These are phyloP conservation scores for Comarum palustre DNA, from an alignment of 306 rosid genomes.

Conservation along the genomic window DNA sequence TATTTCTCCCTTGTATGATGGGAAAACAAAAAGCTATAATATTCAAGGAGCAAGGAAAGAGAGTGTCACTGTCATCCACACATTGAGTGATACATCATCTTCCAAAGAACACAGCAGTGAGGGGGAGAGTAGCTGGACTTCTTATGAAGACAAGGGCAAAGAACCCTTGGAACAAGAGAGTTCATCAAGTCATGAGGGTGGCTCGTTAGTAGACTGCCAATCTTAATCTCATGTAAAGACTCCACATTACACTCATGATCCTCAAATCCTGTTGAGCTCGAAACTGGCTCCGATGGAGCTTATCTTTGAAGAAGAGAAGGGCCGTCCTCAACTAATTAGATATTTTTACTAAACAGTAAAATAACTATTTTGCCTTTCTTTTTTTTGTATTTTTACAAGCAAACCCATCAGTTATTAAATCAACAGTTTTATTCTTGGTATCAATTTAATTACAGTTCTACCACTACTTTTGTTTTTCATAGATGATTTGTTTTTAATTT, in stretches of 20 bases:
- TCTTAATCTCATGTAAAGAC: constrained; percentile 13
- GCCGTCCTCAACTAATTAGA: constrained; percentile 22
- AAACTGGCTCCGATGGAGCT: constrained; percentile 27
- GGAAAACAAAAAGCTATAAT: constrained; percentile 41
- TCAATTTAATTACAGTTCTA: no score
- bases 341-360: no score
- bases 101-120: constrained; percentile 38
- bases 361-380: no score
- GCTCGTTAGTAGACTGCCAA: no score
- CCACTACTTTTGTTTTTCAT: no score
- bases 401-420: no score
- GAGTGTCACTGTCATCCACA: constrained; percentile 38
- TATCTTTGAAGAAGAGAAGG: constrained; percentile 26
- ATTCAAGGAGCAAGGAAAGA: constrained; percentile 39
- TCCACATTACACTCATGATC: constrained; percentile 10
- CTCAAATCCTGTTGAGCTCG: constrained; percentile 27
- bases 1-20: constrained; percentile 49
- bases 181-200: constrained; percentile 26
- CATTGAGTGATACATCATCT: constrained; percentile 52
- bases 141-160: constrained; percentile 33
- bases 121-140: constrained; percentile 31
- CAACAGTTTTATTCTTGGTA: no score
- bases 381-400: no score
- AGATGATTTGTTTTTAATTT: no score
- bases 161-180: constrained; percentile 20